These are phyloP conservation scores for Colletotrichum euphorbiae DNA, from an alignment of 2,329 filamentous ascomycete species.

Conservation along the genomic window DNA sequence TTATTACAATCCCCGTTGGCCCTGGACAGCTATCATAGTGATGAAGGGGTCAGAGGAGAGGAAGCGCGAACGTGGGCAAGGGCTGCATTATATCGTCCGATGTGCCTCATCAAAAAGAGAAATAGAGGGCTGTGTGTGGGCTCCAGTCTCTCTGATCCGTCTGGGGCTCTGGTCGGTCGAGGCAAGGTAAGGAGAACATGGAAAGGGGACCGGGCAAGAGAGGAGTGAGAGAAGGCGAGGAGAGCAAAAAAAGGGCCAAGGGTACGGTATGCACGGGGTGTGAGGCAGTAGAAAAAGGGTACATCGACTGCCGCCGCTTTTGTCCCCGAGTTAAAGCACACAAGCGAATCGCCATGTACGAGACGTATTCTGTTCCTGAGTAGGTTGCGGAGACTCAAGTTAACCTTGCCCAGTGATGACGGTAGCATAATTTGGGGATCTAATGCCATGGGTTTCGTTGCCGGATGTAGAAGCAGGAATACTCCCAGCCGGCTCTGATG, in stretches of 20 bases:
- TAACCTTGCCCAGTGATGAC: slow-evolving; percentile 60
- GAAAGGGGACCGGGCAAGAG: slow-evolving; percentile 25
- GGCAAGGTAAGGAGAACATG: slow-evolving; percentile 17
- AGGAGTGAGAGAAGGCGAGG: slow-evolving; percentile 17
- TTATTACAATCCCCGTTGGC: slow-evolving; percentile 49
- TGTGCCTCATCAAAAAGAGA: slow-evolving; percentile 52
- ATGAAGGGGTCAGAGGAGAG: slow-evolving; percentile 48
- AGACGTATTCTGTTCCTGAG: slow-evolving; percentile 62
- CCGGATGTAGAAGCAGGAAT: slow-evolving; percentile 65
- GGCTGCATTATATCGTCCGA: slow-evolving; percentile 62
- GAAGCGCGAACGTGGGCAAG: slow-evolving; percentile 50
- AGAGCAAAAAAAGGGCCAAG: slow-evolving; percentile 44
- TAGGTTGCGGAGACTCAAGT: slow-evolving; percentile 54
- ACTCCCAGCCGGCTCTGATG: slow-evolving; percentile 53
- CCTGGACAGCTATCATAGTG: slow-evolving; percentile 50
- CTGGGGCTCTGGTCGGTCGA: slow-evolving; percentile 26
- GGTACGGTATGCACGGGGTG: slow-evolving; percentile 41
- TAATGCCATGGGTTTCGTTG: slow-evolving; percentile 65
- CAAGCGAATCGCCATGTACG: slow-evolving; percentile 60
- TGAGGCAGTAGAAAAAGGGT: slow-evolving; percentile 38
- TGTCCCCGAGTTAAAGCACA: slow-evolving; percentile 59
- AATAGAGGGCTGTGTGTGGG: slow-evolving; percentile 42
- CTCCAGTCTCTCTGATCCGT: slow-evolving; percentile 27
- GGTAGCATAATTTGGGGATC: slow-evolving; percentile 70
- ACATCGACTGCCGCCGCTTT: slow-evolving; percentile 55